A percentile compares a stretch with the other conserved stretches of the same genome.
Conservation (phyloP, 202 grass and related monocot species). For the Brachypodium distachyon region DNA sequence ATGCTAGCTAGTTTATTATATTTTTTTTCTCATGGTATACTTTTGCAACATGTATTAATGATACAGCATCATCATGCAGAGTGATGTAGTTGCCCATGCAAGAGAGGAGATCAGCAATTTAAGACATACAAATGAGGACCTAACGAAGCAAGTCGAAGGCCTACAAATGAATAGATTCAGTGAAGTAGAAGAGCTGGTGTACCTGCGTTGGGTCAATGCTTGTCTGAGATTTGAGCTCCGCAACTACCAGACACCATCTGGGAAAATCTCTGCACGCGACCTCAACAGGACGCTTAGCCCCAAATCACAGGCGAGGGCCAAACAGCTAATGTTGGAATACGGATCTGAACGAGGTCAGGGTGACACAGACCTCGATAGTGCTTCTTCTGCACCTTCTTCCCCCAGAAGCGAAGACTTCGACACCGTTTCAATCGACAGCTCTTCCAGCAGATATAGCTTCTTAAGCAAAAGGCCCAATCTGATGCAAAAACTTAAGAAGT, state of each 20-base stretch:
- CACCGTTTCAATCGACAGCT: conserved; percentile 74
- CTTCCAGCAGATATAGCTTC: conserved; percentile 74
- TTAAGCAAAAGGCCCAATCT: conserved; percentile 63
- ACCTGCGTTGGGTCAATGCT: conserved; percentile 92
- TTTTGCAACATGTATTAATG: not conserved
- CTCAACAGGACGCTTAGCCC: conserved; percentile 87
- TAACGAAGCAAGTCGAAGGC: conserved; percentile 94
- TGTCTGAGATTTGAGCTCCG: conserved; percentile 86
- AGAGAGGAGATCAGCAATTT: conserved; percentile 75
- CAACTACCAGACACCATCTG: conserved; percentile 63
- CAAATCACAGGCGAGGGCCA: conserved; percentile 69
- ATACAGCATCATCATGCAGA: conserved; percentile 36
- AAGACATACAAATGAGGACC: conserved; percentile 73
- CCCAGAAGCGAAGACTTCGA: conserved; percentile 87
- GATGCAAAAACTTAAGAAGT: conserved; percentile 84
- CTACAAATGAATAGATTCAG: conserved; percentile 92
- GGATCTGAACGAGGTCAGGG: conserved; percentile 83
- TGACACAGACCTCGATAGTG: conserved; percentile 80
- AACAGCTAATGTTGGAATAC: conserved; percentile 75
- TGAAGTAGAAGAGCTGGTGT: conserved; percentile 90
- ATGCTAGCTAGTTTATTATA: not conserved
- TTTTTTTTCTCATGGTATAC: not conserved
- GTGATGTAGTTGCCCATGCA: conserved; percentile 53
- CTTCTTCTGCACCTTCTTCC: conserved; percentile 68
- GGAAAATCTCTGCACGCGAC: conserved; percentile 62